Evolutionary conservation across 495 filamentous ascomycete species (phyloP).

Genomic region (Penicillium cinerascens): DNA sequence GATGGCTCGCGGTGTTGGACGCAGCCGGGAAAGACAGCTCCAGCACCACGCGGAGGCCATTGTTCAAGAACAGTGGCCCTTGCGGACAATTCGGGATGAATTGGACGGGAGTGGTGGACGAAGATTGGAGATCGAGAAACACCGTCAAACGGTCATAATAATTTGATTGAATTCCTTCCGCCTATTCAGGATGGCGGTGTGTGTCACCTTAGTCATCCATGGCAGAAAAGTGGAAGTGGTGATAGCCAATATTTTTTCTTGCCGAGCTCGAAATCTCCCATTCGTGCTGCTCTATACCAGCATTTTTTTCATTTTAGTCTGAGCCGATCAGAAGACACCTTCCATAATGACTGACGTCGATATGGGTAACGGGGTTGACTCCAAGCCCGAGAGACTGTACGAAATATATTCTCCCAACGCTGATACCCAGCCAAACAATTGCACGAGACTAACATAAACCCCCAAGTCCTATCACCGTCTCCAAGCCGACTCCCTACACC

Average conservation of each 20-base stretch:
- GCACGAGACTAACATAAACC: conserved; percentile 12
- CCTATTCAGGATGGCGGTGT: conserved; percentile 24
- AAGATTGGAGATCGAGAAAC: conserved; percentile 14
- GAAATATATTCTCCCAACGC: conserved; percentile 1
- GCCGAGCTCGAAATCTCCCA: conserved; percentile 22
- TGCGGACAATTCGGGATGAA: conserved; percentile 30
- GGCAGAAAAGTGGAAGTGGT: conserved; percentile 28
- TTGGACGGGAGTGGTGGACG: conserved; percentile 21
- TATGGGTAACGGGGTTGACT: conserved; percentile 26
- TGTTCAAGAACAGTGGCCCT: conserved; percentile 33
- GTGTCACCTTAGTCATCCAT: conserved; percentile 18
- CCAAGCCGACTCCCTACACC: conserved; percentile 82
- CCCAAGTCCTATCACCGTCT: conserved; percentile 60
- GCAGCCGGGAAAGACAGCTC: conserved; percentile 58
- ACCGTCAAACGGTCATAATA: conserved; percentile 22
- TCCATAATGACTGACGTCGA: conserved; percentile 28
- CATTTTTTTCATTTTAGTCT: neutral
- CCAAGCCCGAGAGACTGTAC: conserved; percentile 45
- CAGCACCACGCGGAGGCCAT: conserved; percentile 70
- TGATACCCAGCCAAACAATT: neutral
- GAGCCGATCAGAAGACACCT: neutral
- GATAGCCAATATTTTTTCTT: conserved; percentile 29
- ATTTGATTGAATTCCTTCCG: conserved; percentile 33
- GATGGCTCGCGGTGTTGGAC: conserved; percentile 45
- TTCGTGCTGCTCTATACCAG: conserved; percentile 21